Evolutionary conservation across 805 yeast genomes (phyloP).

Genomic region (Saccharomycopsis selenospora): DNA sequence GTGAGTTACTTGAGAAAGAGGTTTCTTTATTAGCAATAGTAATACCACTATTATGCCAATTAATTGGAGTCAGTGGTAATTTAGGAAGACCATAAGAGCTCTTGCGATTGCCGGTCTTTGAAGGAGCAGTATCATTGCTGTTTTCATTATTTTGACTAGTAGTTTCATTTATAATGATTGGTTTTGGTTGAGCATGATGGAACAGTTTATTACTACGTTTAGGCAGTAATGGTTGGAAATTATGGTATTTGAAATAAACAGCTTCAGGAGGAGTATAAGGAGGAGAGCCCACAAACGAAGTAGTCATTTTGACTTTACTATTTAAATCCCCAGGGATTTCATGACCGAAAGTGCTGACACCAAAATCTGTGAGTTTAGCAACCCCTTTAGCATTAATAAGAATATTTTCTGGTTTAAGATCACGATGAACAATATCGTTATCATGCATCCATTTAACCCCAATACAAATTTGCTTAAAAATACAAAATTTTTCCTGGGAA

Average conservation of each 20-base stretch:
- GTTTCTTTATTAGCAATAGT: not conserved
- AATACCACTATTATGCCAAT: not conserved
- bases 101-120: conserved; percentile 23
- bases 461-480: conserved; percentile 59
- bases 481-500: conserved; percentile 49
- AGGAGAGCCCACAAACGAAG: conserved; percentile 63
- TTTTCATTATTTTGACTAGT: too few species aligned
- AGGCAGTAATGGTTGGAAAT: conserved; percentile 13
- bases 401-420: conserved; percentile 69
- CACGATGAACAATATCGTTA: conserved; percentile 62
- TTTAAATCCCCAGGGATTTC: conserved; percentile 41
- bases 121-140: not conserved
- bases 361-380: conserved; percentile 68
- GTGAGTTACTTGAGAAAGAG: not conserved
- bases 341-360: conserved; percentile 63
- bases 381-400: conserved; percentile 52
- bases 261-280: conserved; percentile 78
- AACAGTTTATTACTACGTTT: too few species aligned
- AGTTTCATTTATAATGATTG: too few species aligned
- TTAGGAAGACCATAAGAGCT: conserved; percentile 7
- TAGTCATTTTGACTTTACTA: conserved; percentile 31
- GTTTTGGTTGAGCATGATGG: too few species aligned
- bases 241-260: conserved; percentile 38
- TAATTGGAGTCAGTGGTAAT: not conserved
- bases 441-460: conserved; percentile 60